A percentile compares a stretch with the other conserved stretches of the same genome.
These are phyloP conservation scores for Raffaelea deltoideospora DNA, from an alignment of 2,329 filamentous ascomycete species.

Conservation along the genomic window DNA sequence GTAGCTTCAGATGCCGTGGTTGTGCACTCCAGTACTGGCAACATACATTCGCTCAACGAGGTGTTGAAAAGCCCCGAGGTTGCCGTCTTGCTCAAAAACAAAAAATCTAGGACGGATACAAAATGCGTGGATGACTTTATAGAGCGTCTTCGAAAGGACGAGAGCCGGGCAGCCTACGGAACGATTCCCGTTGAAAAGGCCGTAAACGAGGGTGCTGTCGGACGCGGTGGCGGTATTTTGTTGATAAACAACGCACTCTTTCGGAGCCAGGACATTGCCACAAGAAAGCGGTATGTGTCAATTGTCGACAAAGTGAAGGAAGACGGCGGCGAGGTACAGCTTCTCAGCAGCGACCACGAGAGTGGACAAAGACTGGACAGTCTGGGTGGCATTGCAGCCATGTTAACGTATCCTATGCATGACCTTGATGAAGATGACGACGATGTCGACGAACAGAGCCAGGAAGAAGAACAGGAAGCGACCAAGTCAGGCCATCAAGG, in stretches of 20 bases:
- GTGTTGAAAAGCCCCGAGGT: conserved; percentile 73
- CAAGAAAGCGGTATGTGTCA: conserved; percentile 64
- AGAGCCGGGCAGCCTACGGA: conserved; percentile 85
- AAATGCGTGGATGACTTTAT: conserved; percentile 74
- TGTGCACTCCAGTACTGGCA: conserved; percentile 72
- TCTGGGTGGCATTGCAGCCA: conserved; percentile 75
- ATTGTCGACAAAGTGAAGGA: conserved; percentile 80
- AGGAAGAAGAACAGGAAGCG: conserved; percentile 14
- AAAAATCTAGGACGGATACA: conserved; percentile 76
- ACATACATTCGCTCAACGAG: conserved; percentile 77
- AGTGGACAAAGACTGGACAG: conserved; percentile 75
- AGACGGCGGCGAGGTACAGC: conserved; percentile 71
- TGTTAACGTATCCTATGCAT: conserved; percentile 74
- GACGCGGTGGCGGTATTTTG: conserved; percentile 68
- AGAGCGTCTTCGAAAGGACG: conserved; percentile 63
- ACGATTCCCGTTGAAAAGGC: conserved; percentile 67
- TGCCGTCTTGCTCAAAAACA: conserved; percentile 61
- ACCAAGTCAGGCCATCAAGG: too few relatives aligned
- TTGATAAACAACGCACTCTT: conserved; percentile 83
- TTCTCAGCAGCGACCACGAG: conserved; percentile 90
- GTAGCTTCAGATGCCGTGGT: conserved; percentile 51
- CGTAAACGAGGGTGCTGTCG: conserved; percentile 76
- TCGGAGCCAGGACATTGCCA: conserved; percentile 62
- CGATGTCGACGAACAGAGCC: conserved; percentile 20
- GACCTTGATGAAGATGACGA: conserved; percentile 62